Conservation (phyloP, 23 red algal genomes). For the Chondrus crispus region DNA sequence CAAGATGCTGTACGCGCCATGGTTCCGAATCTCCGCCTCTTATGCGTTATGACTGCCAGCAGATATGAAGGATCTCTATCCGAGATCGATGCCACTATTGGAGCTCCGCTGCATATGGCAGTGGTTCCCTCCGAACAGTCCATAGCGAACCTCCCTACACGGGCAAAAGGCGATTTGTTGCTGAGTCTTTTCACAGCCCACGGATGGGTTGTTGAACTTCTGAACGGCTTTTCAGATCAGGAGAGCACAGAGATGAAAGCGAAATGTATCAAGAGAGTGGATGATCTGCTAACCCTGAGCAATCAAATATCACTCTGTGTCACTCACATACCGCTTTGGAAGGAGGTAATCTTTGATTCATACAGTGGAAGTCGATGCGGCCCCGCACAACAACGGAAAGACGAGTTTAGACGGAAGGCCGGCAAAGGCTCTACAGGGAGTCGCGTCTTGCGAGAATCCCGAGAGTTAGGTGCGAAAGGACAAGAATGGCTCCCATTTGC, state of each 20-base stretch:
- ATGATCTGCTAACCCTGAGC: constrained; percentile 31
- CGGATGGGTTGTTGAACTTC: constrained; percentile 61
- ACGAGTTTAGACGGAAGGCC: not conserved
- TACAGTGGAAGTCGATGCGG: constrained; percentile 25
- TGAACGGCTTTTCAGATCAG: constrained; percentile 61
- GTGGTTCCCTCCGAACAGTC: not conserved
- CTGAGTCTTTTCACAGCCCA: constrained; percentile 51
- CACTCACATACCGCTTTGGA: constrained; percentile 15
- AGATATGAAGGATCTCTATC: constrained; percentile 43
- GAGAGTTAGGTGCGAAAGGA: not conserved
- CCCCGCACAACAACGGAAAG: not conserved
- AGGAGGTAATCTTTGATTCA: constrained; percentile 45
- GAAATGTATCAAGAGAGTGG: constrained; percentile 51
- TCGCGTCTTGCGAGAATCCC: not conserved
- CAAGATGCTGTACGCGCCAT: constrained; percentile 42
- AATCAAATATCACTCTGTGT: constrained; percentile 19
- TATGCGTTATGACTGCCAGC: constrained; percentile 40
- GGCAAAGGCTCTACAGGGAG: not conserved
- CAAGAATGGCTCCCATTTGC: constrained; percentile 9
- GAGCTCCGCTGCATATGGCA: constrained; percentile 51
- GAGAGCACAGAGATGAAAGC: constrained; percentile 42
- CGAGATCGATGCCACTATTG: constrained; percentile 58
- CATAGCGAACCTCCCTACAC: not conserved
- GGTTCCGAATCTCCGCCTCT: constrained; percentile 51
- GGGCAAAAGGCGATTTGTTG: constrained; percentile 20